Evolutionary conservation across 306 rosid genomes (phyloP).

Genomic region (Malus fusca): DNA sequence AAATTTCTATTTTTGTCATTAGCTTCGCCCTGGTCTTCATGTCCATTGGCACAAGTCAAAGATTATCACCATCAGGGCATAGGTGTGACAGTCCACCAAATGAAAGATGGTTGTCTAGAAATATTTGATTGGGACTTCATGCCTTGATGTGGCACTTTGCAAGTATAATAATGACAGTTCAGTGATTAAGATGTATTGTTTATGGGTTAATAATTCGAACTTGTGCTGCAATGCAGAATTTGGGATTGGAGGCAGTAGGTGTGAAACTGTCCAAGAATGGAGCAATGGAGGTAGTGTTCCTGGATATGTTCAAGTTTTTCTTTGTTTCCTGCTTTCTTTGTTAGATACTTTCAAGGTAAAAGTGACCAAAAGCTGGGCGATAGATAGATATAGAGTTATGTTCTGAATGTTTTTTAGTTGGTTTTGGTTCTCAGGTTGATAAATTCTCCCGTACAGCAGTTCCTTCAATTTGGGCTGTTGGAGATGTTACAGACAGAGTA

Average conservation of each 20-base stretch:
- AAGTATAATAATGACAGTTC: conserved; percentile 4
- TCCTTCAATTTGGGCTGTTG: conserved; percentile 96
- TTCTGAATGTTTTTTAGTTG: background rate
- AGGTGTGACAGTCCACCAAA: background rate
- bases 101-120: background rate
- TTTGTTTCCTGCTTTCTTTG: background rate
- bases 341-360: background rate
- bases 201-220: conserved; percentile 16
- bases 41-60: background rate
- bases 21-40: background rate
- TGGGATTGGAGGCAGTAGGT: conserved; percentile 90
- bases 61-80: background rate
- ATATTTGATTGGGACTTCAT: background rate
- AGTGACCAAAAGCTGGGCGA: background rate
- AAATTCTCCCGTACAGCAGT: conserved; percentile 86
- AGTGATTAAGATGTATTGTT: background rate
- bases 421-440: conserved; percentile 56
- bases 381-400: background rate
- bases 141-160: background rate
- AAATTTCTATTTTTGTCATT: background rate
- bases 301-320: conserved; percentile 10
- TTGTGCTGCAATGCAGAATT: conserved; percentile 45
- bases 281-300: conserved; percentile 68
- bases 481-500: conserved; percentile 88
- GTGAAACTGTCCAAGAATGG: conserved; percentile 65